These are phyloP conservation scores for Vachellia collinsii DNA, from an alignment of 306 rosid genomes.

Conservation along the genomic window DNA sequence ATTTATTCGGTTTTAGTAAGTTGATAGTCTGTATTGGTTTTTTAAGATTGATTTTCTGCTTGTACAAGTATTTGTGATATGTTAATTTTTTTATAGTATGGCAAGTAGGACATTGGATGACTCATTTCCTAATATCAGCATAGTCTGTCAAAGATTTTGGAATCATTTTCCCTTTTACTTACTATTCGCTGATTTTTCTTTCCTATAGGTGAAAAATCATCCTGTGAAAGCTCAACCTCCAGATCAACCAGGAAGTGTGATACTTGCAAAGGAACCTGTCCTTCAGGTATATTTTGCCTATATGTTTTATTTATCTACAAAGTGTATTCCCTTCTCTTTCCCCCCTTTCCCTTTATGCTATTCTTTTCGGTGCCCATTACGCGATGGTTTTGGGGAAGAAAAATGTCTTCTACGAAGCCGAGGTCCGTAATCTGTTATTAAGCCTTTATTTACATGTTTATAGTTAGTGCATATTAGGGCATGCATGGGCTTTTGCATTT, in stretches of 20 bases:
- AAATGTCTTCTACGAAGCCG: neutral
- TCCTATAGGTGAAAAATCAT: conserved; percentile 77
- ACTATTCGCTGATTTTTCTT: neutral
- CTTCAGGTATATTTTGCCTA: conserved; percentile 66
- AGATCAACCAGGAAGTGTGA: conserved; percentile 83
- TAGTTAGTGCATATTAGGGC: neutral
- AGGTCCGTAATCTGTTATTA: neutral
- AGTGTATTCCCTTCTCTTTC: neutral
- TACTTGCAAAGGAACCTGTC: conserved; percentile 92
- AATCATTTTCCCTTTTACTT: conserved; percentile 4
- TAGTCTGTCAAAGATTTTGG: neutral
- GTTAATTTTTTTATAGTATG: neutral
- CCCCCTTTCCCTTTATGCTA: neutral
- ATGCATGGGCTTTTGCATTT: neutral
- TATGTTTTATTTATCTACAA: conserved; percentile 7
- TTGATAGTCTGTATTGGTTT: conserved; percentile 5
- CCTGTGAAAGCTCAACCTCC: conserved; percentile 90
- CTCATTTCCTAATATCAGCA: neutral
- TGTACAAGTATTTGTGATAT: neutral
- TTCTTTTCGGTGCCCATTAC: neutral
- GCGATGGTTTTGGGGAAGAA: neutral
- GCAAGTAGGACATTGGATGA: neutral
- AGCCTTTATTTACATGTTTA: neutral
- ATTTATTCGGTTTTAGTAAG: neutral
- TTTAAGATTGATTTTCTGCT: conserved; percentile 12